Base-by-base conservation (phyloP, 1,284 basidiomycete species). In the Malassezia sympodialis region DNA sequence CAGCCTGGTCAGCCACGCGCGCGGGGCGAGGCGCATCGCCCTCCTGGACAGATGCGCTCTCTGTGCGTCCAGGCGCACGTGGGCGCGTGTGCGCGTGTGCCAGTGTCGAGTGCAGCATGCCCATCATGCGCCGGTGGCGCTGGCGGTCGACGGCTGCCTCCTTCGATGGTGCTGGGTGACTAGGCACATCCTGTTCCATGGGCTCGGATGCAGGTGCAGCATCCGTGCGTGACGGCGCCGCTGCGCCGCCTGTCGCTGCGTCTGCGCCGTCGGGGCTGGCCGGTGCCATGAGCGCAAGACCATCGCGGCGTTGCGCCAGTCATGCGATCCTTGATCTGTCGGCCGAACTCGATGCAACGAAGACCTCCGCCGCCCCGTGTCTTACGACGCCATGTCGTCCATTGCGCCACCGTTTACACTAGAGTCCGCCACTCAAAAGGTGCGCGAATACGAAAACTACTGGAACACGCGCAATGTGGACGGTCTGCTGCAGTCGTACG, bases 51-150 rank as follows among this genome's bases (percentile, higher is more conserved):
- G n/a, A n/a, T n/a, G n/a, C n/a, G n/a, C n/a, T n/a, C n/a, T n/a
- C n/a, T n/a, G 27, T 14, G 26, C 10, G 27, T 4, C 12, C 3
- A 7, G 4, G 44, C 28, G 23, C 19, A 12, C 24, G 43, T 11
- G 31, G 47, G 12, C 35, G 31, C 19, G 44, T 32, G 11, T 49
- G 42, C 24, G 54, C 46, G 8, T 51, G 55, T 8, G 55, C 24
- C 6, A 56, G 34, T 4, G 54, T 52, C 30, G 45, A 21, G 31
- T 57, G 46, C 2, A 57, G 41, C 19, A 57, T 8, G 15, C 55
- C 55, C 15, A 57, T 40, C 49, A 57, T 42, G 30, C 55, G 49
- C 17, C 46, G 43, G 12, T 44, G 44, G 15, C 55, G 55, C 41
- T 42, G 49, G 23, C 40, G 49, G 12, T 57, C 55, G 14, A 48